Evolutionary conservation across 441 rosid genomes (phyloP).

Genomic region (Breynia disticha): DNA sequence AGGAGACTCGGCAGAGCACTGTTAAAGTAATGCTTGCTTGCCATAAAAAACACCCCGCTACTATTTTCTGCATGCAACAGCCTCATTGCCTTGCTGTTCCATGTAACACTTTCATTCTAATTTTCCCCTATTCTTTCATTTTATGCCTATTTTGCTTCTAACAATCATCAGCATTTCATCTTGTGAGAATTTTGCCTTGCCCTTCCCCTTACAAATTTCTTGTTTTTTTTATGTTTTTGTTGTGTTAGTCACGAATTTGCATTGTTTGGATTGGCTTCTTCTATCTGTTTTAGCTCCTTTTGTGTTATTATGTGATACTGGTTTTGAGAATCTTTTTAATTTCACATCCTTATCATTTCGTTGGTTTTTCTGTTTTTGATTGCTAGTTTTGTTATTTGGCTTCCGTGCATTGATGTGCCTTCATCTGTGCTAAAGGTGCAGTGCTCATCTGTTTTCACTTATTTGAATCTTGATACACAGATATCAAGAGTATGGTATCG

Average conservation of each 20-base stretch:
- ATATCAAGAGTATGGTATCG: slow-evolving; percentile 21
- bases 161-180: background rate
- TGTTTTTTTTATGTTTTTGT: too few species aligned
- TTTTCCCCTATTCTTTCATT: background rate
- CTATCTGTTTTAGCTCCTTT: too few species aligned
- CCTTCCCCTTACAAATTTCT: too few species aligned
- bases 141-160: background rate
- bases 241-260: too few species aligned
- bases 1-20: slow-evolving; percentile 69
- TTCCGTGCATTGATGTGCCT: background rate
- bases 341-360: too few species aligned
- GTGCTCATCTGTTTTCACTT: background rate
- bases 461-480: slow-evolving; percentile 9
- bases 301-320: too few species aligned
- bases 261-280: too few species aligned
- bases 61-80: slow-evolving; percentile 63
- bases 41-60: slow-evolving; percentile 33
- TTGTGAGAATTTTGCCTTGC: too few species aligned
- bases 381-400: background rate
- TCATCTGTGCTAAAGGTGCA: background rate
- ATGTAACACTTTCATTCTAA: slow-evolving; percentile 30
- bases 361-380: background rate
- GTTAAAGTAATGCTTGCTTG: slow-evolving; percentile 78
- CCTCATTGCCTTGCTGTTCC: slow-evolving; percentile 80
- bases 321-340: too few species aligned